These are phyloP conservation scores for Fusarium scirpi DNA, from an alignment of 2,329 filamentous ascomycete species.

Conservation along the genomic window DNA sequence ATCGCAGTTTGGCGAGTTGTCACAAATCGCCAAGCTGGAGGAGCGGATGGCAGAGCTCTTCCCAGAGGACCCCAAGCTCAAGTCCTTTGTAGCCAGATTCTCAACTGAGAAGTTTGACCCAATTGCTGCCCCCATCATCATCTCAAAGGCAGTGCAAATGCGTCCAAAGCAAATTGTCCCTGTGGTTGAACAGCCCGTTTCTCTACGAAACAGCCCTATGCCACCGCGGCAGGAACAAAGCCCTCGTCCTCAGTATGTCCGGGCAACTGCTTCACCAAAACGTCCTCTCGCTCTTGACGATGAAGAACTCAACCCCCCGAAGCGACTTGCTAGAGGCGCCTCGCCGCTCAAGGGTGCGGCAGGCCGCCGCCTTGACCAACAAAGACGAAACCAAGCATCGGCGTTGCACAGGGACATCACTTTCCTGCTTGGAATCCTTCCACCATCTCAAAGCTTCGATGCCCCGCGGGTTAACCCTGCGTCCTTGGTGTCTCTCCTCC, in stretches of 20 bases:
- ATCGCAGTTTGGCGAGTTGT: slow-evolving; percentile 90
- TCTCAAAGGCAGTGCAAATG: slow-evolving; percentile 84
- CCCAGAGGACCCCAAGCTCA: slow-evolving; percentile 83
- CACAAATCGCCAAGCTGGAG: slow-evolving; percentile 91
- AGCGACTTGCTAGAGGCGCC: slow-evolving; percentile 88
- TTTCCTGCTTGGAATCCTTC: slow-evolving; percentile 78
- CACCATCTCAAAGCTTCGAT: slow-evolving; percentile 77
- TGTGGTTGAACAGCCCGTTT: slow-evolving; percentile 64
- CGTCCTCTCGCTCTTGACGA: slow-evolving; percentile 76
- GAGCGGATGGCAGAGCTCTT: slow-evolving; percentile 94
- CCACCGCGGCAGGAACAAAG: slow-evolving; percentile 54
- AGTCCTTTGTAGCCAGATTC: slow-evolving; percentile 82
- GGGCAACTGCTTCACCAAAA: slow-evolving; percentile 67
- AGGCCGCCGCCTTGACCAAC: slow-evolving; percentile 84
- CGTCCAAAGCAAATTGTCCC: slow-evolving; percentile 69
- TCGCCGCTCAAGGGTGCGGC: slow-evolving; percentile 94
- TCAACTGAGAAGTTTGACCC: slow-evolving; percentile 81
- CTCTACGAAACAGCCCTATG: slow-evolving; percentile 60
- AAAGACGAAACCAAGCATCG: slow-evolving; percentile 72
- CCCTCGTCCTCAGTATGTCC: slow-evolving; percentile 62
- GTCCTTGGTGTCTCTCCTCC: slow-evolving; percentile 79
- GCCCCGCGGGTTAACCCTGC: slow-evolving; percentile 76
- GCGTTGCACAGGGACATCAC: slow-evolving; percentile 79
- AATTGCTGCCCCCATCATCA: slow-evolving; percentile 81
- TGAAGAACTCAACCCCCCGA: slow-evolving; percentile 78